Base-by-base conservation (phyloP, 2,329 filamentous ascomycete genomes). In the Didymella keratinophila region DNA sequence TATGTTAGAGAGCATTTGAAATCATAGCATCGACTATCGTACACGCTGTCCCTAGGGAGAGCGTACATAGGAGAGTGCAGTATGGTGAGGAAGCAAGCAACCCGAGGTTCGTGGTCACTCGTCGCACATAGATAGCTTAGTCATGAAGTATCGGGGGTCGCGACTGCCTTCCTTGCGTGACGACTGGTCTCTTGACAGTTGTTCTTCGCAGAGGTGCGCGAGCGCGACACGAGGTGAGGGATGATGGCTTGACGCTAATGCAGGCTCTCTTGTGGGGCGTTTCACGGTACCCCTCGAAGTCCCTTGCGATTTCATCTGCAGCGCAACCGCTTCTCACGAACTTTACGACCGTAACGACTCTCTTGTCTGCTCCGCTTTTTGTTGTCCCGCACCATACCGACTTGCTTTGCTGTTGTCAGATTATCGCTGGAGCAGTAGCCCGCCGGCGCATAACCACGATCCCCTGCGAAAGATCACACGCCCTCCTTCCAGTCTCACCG, bases 301-400 rank as follows among this genome's bases (percentile, higher is more conserved):
- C 47, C 52, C 48, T 43, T 48, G 37, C 54, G 51, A 43, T 44
- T 60, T 49, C 52, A 36, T 52, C 46, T 54, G 45, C 23, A 50
- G 50, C 56, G 50, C 47, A 60, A 55, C 27, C 47, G 56, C 52
- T 54, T 39, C 25, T 71, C 48, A 73, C 67, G 66, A 73, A 72
- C 63, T 56, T 73, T 67, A 73, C 69, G 71, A 72, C 67, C 63
- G 64, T 71, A 64, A 70, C 68, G 66, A 68, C 61, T 53, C 56
- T 66, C 62, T 59, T 62, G 63, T 61, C 62, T 57, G 55, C 45
- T 62, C 49, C 58, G 47, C 58, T 65, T 58, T 60, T 63, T 54
- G 56, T 61, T 62, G 47, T 56, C 58, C 60, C 25, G 41, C 42
- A 39, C 45, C 23, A 32, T 36, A 30, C 50, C 28, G 37, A 46